Evolutionary conservation across 495 filamentous ascomycete species (phyloP), one percentile per base, ranked within the genome.

Genomic region (Neurospora sp.): DNA sequence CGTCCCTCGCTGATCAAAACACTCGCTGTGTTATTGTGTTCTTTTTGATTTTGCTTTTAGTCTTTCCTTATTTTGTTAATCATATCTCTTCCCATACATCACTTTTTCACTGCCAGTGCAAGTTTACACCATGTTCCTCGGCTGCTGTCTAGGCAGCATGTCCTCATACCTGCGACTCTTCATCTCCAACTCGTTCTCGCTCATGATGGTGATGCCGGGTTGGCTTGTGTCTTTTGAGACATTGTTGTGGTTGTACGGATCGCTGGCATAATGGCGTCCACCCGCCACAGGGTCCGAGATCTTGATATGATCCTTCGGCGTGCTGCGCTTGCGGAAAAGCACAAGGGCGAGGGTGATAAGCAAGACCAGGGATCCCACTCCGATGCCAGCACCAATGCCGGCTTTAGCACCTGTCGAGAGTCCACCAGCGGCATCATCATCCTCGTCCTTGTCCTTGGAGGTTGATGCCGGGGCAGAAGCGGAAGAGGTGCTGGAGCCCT

Each of bases 151-250:
- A 54, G 83, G 84, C 11, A 81, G 62, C 83, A 87, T 81, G 54
- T 86, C 84, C 73, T 87, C 84, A 72, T 87, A 87, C 34, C 82
- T 80, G 21, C 78, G 80, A 21, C 81, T 81, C 71, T 82, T 80
- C 71, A 80, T 75, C 73, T 86, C 84, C 40, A 85, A 74, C 39
- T 84, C 82, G 40, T 77, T 76, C 54, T 62, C 54, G 54, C 5
- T 62, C 54, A 62, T 62, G 2, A 62, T 62, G 54, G 54, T 62
- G 24, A 62, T 62, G 54, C 54, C 54, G 2, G 28, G 28, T 24
- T 74, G 34, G 21, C 77, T 76, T 15, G 75, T 77, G 42, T 79
- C 80, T 39, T 75, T 78, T 4, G 78, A 76, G 42, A 73, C 72
- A 71, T 74, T 76, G 73, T 74, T 71, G 75, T 74, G 72, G 69